Conservation (phyloP, 352 stramenopile genomes). For the Globisporangium sylvaticum region DNA sequence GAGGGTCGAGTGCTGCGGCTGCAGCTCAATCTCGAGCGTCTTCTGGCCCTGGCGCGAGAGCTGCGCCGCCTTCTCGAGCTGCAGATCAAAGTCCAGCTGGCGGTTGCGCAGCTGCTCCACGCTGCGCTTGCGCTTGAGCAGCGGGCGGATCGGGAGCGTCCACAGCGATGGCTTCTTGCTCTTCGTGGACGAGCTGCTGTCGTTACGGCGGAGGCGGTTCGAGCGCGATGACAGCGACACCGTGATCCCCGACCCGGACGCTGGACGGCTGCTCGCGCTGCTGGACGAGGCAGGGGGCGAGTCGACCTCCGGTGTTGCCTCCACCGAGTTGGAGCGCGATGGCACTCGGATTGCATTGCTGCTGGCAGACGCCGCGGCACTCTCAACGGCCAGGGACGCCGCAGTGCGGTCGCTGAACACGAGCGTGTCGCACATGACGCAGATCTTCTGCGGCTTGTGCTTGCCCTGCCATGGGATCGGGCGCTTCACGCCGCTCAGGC, state of each 20-base stretch:
- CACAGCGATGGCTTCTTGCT: conserved; percentile 33
- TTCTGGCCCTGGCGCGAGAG: conserved; percentile 15
- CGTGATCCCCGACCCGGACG: conserved; percentile 10
- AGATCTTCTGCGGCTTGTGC: conserved; percentile 53
- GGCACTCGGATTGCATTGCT: background rate
- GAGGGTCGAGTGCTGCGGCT: conserved; percentile 27
- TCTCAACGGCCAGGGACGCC: background rate
- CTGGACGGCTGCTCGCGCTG: conserved; percentile 9
- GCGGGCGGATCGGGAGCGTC: conserved; percentile 41
- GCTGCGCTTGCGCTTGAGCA: conserved; percentile 50
- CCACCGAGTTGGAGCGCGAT: conserved; percentile 4
- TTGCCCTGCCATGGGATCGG: conserved; percentile 33
- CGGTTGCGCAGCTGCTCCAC: conserved; percentile 45
- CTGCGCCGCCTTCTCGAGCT: conserved; percentile 40
- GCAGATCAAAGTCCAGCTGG: conserved; percentile 29
- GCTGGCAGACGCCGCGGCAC: background rate
- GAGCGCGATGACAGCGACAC: conserved; percentile 15
- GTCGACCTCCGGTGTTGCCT: background rate
- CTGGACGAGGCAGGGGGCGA: conserved; percentile 23
- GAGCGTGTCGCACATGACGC: conserved; percentile 43
- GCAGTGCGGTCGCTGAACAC: conserved; percentile 24
- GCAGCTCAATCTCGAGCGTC: conserved; percentile 30
- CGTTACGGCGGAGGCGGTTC: conserved; percentile 11
- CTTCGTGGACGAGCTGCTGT: conserved; percentile 16
- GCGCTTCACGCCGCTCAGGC: conserved; percentile 33